Evolutionary conservation across 495 filamentous ascomycete genomes (phyloP), one percentile per base, ranked within the genome.

Genomic region (Penicillium mononematosum): DNA sequence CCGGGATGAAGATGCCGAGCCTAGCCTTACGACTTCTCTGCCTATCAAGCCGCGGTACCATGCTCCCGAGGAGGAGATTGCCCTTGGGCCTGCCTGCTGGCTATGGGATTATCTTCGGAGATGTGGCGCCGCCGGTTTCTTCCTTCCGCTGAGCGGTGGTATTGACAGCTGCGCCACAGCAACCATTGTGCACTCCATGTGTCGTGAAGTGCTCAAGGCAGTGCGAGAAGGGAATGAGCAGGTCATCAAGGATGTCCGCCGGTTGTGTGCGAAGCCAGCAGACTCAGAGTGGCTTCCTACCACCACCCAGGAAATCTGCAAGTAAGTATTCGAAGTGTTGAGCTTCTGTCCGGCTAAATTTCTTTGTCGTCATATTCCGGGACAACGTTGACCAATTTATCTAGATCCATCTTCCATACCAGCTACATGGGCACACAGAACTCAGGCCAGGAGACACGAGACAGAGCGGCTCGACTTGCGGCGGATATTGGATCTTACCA

Each of bases 91-190:
- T 1, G 89, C 84, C 1, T 87, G 85, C 65, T 96, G 84, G 76
- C 73, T 96, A 0, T 96, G 91, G 90, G 89, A 96, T 62, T 96
- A 95, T 57, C 81, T 95, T 1, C 76, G 88, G 4, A 68, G 90
- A 49, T 87, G 77, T 17, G 76, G 77, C 16, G 77, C 78, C 16
- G 84, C 83, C 5, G 85, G 86, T 2, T 89, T 81, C 56, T 74
- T 77, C 32, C 59, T 78, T 1, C 83, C 84, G n/a, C 76, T 86
- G 2, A 81, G 75, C 59, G 91, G 91, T 11, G 92, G 92, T 12
- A 93, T 96, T 34, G 78, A 80, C 51, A 73, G 71, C 36, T 86
- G 83, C 58, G 77, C 81, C 5, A 86, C 83, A 22, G 79, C 85
- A 7, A 73, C 80, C 0, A 89, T 92, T 50, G 88, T 92, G 12